These are phyloP conservation scores for Cyberlindnera nakhonratchasimensis DNA, from an alignment of 805 yeast genomes.

Conservation along the genomic window DNA sequence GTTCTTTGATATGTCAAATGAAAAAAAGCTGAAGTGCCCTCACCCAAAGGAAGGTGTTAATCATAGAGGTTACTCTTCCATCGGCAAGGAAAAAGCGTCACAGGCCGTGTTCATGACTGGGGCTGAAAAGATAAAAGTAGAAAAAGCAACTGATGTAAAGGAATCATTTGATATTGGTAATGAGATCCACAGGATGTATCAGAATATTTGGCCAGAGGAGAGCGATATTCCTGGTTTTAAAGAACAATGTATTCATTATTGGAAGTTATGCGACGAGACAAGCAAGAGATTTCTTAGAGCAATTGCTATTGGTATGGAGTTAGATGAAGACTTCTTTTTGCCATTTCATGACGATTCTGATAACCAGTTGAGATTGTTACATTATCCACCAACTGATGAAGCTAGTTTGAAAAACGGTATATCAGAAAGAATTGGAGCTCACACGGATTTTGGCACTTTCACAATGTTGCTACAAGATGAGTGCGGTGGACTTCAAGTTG, in stretches of 20 bases:
- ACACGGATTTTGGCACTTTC: conserved; percentile 28
- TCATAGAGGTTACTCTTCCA: conserved; percentile 28
- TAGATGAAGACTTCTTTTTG: conserved; percentile 23
- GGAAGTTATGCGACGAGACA: conserved; percentile 13
- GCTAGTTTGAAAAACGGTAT: conserved; percentile 17
- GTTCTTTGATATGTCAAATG: conserved; percentile 18
- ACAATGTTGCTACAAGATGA: conserved; percentile 27
- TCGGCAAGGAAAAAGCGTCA: conserved; percentile 29
- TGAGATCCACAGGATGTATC: conserved; percentile 15
- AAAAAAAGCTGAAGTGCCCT: conserved; percentile 23
- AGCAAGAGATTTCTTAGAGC: conserved; percentile 22
- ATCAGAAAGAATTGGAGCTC: conserved; percentile 29
- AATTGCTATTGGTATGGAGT: conserved; percentile 25
- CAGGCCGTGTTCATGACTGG: conserved; percentile 25
- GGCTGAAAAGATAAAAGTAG: conserved; percentile 10
- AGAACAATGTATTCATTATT: conserved; percentile 23
- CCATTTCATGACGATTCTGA: conserved; percentile 24
- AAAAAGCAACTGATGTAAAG: conserved; percentile 27
- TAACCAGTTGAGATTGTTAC: conserved; percentile 25
- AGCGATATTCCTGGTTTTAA: conserved; percentile 26
- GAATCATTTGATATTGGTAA: conserved; percentile 30
- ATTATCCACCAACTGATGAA: conserved; percentile 26
- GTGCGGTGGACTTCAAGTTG: conserved; percentile 28
- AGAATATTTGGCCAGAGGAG: conserved; percentile 29
- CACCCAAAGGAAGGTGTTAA: conserved; percentile 28